Conservation (phyloP, 345 rosid species). For the Laguncularia racemosa region DNA sequence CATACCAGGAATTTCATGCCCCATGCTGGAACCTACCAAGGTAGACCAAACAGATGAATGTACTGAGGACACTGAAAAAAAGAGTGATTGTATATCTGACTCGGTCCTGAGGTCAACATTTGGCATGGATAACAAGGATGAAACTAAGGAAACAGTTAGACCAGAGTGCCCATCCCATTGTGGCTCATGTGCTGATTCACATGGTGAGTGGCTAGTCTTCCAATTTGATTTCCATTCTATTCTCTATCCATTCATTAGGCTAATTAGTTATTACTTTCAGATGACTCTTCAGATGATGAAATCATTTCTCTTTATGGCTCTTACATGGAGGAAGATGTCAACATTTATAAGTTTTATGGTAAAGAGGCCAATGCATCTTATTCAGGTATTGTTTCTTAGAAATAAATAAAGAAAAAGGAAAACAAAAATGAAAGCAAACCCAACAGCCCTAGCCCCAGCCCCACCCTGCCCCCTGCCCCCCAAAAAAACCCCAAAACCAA, state of each 20-base stretch:
- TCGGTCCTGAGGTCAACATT: not conserved
- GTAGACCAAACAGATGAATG: not conserved
- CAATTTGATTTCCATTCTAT: no score
- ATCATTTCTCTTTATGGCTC: constrained; percentile 5
- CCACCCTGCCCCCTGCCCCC: no score
- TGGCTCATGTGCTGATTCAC: constrained; percentile 3
- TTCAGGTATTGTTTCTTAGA: constrained; percentile 7
- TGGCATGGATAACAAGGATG: not conserved
- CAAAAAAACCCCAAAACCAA: no score
- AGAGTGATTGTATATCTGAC: constrained; percentile 5
- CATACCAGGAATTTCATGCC: not conserved
- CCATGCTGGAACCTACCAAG: not conserved
- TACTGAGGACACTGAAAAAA: not conserved
- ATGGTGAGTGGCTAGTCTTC: not conserved
- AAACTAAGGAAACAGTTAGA: not conserved
- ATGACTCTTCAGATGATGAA: not conserved
- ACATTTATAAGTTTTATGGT: not conserved
- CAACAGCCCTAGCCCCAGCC: no score
- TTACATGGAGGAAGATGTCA: not conserved
- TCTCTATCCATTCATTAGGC: not conserved
- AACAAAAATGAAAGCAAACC: no score
- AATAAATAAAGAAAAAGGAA: no score
- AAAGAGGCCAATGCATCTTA: not conserved
- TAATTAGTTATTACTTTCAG: not conserved
- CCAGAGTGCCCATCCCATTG: not conserved